Percentiles rank a stretch among this genome's conserved stretches.
Conservation (phyloP, 208 protist species). For the Crithidia expoeki region DNA sequence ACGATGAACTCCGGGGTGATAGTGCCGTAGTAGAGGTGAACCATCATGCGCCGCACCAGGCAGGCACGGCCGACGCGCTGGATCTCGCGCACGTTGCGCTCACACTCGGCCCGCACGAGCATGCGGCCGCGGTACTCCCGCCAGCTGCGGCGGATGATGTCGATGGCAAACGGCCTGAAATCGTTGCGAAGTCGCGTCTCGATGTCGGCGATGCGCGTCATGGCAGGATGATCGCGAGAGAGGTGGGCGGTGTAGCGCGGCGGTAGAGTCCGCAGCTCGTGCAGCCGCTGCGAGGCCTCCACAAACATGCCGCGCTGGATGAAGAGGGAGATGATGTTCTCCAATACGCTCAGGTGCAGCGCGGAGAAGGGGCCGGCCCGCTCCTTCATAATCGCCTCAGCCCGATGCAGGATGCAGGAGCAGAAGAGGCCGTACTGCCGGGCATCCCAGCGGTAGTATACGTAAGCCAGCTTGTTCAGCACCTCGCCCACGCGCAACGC, state of each 20-base stretch:
- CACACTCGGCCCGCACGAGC: slow-evolving; percentile 43
- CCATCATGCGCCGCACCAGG: slow-evolving; percentile 33
- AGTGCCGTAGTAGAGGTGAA: slow-evolving; percentile 22
- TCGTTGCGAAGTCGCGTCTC: slow-evolving; percentile 32
- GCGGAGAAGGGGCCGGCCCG: slow-evolving; percentile 43
- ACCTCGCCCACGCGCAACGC: slow-evolving; percentile 44
- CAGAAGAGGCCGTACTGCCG: slow-evolving; percentile 50
- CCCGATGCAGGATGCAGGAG: slow-evolving; percentile 55
- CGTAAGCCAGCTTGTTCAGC: slow-evolving; percentile 58
- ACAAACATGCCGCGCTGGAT: slow-evolving; percentile 58
- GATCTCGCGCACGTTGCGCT: slow-evolving; percentile 47
- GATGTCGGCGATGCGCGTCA: slow-evolving; percentile 42
- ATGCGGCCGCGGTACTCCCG: slow-evolving; percentile 39
- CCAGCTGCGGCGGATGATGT: slow-evolving; percentile 56
- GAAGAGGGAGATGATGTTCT: slow-evolving; percentile 55
- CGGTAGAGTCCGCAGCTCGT: slow-evolving; percentile 36
- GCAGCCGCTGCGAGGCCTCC: slow-evolving; percentile 44
- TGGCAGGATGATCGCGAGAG: slow-evolving; percentile 51
- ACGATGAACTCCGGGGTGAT: slow-evolving; percentile 21
- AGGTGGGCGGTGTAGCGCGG: slow-evolving; percentile 46
- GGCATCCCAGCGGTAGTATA: slow-evolving; percentile 61
- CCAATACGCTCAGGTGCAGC: slow-evolving; percentile 49
- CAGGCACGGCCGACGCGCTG: slow-evolving; percentile 54
- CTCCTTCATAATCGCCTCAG: slow-evolving; percentile 49
- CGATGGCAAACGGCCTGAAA: slow-evolving; percentile 38